phyloP scores from a whole-genome alignment of 768 basidiomycete species.

The Phanerodontia chrysosporium region DNA sequence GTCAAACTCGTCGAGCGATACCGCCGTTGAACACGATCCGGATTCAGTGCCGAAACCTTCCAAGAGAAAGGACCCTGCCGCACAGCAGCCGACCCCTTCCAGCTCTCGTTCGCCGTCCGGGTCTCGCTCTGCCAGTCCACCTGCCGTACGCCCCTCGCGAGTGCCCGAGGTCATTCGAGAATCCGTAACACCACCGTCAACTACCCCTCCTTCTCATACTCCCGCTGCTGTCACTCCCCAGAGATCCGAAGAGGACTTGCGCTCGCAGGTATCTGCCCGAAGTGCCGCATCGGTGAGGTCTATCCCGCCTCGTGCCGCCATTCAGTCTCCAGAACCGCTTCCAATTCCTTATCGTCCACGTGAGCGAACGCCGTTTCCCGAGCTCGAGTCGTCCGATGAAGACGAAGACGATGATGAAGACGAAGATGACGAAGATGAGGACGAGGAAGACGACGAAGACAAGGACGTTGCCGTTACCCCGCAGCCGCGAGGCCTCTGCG shows the following conservation, averaged over 20 bases:
- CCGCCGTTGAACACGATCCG: conserved; percentile 7
- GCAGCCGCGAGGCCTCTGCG: background rate
- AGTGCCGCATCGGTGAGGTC: background rate
- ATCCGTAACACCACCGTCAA: background rate
- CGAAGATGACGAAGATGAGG: conserved; percentile 12
- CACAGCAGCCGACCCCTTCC: conserved; percentile 1
- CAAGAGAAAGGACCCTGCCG: background rate
- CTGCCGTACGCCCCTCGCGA: background rate
- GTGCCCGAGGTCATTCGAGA: background rate
- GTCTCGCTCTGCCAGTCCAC: conserved; percentile 3
- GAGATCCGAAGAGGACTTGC: background rate
- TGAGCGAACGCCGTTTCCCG: background rate
- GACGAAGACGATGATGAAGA: conserved; percentile 7
- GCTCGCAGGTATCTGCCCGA: background rate
- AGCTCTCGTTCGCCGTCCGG: background rate
- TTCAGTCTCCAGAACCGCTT: conserved; percentile 38
- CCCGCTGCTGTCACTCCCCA: background rate
- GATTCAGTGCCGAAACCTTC: background rate
- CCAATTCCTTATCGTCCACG: conserved; percentile 41
- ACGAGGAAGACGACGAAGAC: conserved; percentile 10
- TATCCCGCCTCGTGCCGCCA: conserved; percentile 14
- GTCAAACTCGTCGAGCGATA: conserved; percentile 12
- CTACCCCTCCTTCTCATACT: background rate
- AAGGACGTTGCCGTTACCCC: background rate
- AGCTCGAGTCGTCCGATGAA: conserved; percentile 15